These are phyloP conservation scores for cucumber (Cucumis sativus) DNA, from an alignment of 306 rosid species.

Conservation along the genomic window DNA sequence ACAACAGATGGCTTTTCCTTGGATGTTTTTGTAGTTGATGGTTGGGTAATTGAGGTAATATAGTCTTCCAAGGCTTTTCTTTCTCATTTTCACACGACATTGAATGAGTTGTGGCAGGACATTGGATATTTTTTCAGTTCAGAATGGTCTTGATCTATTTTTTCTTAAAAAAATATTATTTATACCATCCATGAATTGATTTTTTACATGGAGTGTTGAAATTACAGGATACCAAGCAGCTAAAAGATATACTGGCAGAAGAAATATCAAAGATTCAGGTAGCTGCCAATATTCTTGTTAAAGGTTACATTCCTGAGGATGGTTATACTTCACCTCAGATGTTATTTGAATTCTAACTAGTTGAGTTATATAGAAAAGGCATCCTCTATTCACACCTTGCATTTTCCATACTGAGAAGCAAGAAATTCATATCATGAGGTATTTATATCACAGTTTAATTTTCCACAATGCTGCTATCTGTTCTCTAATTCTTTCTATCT, in stretches of 20 bases:
- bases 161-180: not conserved
- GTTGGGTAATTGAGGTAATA: conserved; percentile 67
- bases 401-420: conserved; percentile 20
- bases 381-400: conserved; percentile 25
- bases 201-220: conserved; percentile 18
- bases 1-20: conserved; percentile 73
- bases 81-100: not conserved
- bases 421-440: conserved; percentile 79
- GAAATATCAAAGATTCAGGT: conserved; percentile 53
- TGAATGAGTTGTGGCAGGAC: not conserved
- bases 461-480: not conserved
- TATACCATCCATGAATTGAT: not conserved
- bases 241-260: conserved; percentile 36
- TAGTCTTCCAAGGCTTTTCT: not conserved
- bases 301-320: not conserved
- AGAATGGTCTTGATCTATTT: not conserved
- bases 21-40: conserved; percentile 75
- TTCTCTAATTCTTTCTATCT: not conserved
- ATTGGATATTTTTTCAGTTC: not conserved
- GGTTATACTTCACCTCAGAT: not conserved
- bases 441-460: conserved; percentile 10
- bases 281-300: conserved; percentile 5
- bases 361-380: conserved; percentile 27
- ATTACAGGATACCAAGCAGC: conserved; percentile 48
- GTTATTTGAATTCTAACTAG: not conserved